A percentile compares a stretch with the other conserved stretches of the same genome.
Evolutionary conservation across 2,329 filamentous ascomycete genomes (phyloP).

Genomic region (Beauveria asiatica): DNA sequence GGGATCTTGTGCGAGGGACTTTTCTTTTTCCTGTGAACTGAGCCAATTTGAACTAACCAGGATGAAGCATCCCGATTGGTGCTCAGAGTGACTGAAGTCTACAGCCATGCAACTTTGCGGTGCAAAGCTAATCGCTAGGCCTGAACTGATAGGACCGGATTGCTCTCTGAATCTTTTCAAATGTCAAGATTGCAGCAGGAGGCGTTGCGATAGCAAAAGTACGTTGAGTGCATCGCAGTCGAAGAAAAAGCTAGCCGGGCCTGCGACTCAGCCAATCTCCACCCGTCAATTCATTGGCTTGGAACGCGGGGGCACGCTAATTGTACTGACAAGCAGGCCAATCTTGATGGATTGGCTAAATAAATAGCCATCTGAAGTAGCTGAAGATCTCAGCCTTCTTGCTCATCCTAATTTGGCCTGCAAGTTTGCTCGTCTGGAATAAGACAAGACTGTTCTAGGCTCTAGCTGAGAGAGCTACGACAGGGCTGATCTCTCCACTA

Average conservation of each 20-base stretch:
- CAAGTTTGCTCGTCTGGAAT: no score
- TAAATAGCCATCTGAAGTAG: not conserved
- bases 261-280: not conserved
- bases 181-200: not conserved
- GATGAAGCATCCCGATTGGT: not conserved
- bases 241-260: not conserved
- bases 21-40: not conserved
- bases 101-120: not conserved
- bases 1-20: not conserved
- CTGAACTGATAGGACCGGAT: not conserved
- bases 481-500: not conserved
- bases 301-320: not conserved
- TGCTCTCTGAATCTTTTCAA: not conserved
- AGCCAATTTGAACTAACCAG: no score
- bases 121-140: not conserved
- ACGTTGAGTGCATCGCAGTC: not conserved
- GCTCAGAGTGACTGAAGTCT: not conserved
- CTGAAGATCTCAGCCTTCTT: not conserved
- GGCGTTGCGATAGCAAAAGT: not conserved
- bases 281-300: not conserved
- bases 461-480: not conserved
- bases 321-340: no score
- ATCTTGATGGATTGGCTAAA: not conserved
- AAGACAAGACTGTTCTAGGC: no score
- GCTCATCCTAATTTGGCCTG: no score